Percentiles rank a stretch among this genome's conserved stretches.
Evolutionary conservation across 208 protist genomes (phyloP).

Genomic region (Leishmania braziliensis): DNA sequence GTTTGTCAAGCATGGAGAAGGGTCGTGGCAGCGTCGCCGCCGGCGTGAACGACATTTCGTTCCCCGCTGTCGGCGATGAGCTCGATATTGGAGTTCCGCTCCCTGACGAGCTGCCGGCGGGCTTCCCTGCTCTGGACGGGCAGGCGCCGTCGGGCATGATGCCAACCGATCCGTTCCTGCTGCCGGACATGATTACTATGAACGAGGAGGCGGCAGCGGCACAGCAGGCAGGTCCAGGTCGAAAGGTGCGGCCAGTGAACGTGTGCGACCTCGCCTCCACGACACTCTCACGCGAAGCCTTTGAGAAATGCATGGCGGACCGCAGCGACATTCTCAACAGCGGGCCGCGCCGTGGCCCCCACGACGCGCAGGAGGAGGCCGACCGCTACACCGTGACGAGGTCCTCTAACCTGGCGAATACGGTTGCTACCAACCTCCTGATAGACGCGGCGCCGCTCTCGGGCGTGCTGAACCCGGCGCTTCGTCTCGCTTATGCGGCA

Average conservation of each 20-base stretch:
- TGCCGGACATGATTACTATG: conserved; percentile 31
- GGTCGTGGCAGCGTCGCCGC: conserved; percentile 64
- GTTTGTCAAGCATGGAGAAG: conserved; percentile 85
- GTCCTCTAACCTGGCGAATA: conserved; percentile 24
- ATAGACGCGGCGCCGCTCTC: conserved; percentile 35
- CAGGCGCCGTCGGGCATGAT: conserved; percentile 13
- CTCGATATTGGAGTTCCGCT: conserved; percentile 84
- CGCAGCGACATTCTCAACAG: conserved; percentile 63
- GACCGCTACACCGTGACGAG: conserved; percentile 55
- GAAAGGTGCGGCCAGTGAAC: conserved; percentile 42
- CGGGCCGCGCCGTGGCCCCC: conserved; percentile 66
- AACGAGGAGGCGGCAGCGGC: conserved; percentile 11
- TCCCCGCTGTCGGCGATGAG: conserved; percentile 58
- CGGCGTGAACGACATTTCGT: conserved; percentile 36
- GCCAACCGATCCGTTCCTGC: conserved; percentile 30
- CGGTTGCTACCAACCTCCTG: conserved; percentile 4
- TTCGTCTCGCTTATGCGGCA: conserved; percentile 42
- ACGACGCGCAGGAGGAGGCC: conserved; percentile 57
- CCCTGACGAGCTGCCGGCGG: conserved; percentile 64
- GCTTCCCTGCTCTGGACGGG: conserved; percentile 31
- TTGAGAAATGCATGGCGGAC: conserved; percentile 70
- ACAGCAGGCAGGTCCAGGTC: conserved; percentile 5
- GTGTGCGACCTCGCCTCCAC: conserved; percentile 71
- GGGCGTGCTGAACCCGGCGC: conserved; percentile 30
- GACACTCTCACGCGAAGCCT: conserved; percentile 67